These are phyloP conservation scores for Jacaranda copaia DNA, from an alignment of 257 asterid genomes.

Conservation along the genomic window DNA sequence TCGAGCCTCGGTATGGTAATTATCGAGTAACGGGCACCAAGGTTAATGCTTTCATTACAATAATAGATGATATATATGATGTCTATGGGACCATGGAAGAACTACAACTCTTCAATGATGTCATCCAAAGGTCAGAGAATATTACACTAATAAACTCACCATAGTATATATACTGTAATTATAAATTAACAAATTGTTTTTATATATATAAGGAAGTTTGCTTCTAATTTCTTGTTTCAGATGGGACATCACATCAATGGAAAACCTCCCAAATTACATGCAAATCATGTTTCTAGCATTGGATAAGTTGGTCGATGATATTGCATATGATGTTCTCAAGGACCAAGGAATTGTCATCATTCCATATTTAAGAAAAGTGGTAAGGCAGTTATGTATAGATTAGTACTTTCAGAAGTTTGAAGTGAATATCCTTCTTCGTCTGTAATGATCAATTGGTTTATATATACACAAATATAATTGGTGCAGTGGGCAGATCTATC, in stretches of 20 bases:
- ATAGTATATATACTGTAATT: too few species aligned
- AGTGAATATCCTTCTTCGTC: too few species aligned
- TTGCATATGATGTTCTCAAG: constrained; percentile 41
- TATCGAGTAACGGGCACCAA: constrained; percentile 26
- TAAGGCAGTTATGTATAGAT: neutral
- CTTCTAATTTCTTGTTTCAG: constrained; percentile 8
- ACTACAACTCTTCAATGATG: constrained; percentile 37
- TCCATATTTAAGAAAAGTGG: constrained; percentile 44
- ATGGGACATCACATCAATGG: constrained; percentile 38
- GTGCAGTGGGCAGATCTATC: constrained; percentile 48
- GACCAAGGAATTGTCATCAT: constrained; percentile 38
- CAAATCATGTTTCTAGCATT: constrained; percentile 43
- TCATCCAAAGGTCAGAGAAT: constrained; percentile 32
- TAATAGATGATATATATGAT: constrained; percentile 29
- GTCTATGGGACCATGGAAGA: constrained; percentile 38
- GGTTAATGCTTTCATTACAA: constrained; percentile 27
- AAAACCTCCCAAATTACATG: constrained; percentile 50
- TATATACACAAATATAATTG: neutral
- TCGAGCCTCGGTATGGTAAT: constrained; percentile 32
- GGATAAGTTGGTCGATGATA: constrained; percentile 38
- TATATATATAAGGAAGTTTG: too few species aligned
- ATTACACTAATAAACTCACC: too few species aligned
- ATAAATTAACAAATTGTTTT: too few species aligned
- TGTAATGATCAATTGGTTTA: too few species aligned
- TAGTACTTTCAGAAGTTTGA: too few species aligned